phyloP scores from a whole-genome alignment of 306 rosid species.

The Cicer cuneatum region DNA sequence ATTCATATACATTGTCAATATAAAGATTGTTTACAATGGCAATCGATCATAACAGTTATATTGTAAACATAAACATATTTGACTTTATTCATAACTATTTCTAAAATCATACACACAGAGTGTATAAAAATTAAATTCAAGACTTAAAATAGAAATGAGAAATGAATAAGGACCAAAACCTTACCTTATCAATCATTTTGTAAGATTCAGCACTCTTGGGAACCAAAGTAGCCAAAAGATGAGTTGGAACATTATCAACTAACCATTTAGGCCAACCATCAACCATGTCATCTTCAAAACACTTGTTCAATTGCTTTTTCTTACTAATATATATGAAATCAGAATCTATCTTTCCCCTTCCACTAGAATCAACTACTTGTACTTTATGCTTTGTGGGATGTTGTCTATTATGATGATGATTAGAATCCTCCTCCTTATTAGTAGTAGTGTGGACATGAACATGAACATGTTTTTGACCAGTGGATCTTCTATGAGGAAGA shows the following conservation, averaged over 20 bases:
- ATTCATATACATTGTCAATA: no score
- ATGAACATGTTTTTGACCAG: constrained; percentile 48
- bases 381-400: constrained; percentile 40
- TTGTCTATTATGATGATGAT: background rate
- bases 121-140: no score
- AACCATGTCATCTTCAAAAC: constrained; percentile 48
- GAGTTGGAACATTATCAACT: constrained; percentile 51
- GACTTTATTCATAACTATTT: no score
- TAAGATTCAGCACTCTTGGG: constrained; percentile 83
- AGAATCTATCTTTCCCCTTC: constrained; percentile 40
- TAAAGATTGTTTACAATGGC: no score
- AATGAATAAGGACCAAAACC: background rate
- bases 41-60: no score
- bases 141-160: background rate
- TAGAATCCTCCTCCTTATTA: background rate
- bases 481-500: constrained; percentile 55
- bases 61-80: no score
- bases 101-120: no score
- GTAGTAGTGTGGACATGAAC: background rate
- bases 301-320: constrained; percentile 40
- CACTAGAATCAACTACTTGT: constrained; percentile 26
- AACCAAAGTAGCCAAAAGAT: constrained; percentile 59
- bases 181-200: constrained; percentile 74
- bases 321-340: constrained; percentile 18
- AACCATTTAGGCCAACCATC: constrained; percentile 56